phyloP scores from a whole-genome alignment of 306 rosid species.

The Hippophae rhamnoides region DNA sequence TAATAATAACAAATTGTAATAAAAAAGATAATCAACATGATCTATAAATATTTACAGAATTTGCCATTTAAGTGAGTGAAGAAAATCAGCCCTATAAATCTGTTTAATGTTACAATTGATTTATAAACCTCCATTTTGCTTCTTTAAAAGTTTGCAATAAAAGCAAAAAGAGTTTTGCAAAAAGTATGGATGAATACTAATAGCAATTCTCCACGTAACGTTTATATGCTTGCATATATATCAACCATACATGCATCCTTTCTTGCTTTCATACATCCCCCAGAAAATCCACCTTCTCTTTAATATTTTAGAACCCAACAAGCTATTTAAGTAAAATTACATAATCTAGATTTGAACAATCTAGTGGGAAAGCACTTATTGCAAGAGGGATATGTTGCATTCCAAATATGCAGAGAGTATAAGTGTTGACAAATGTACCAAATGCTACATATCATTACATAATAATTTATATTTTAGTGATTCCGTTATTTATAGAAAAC shows the following conservation, averaged over 20 bases:
- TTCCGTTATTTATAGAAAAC: too few species aligned
- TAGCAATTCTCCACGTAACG: conserved; percentile 13
- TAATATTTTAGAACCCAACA: conserved; percentile 12
- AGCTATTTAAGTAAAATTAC: neutral
- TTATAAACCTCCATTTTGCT: conserved; percentile 29
- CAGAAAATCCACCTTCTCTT: conserved; percentile 99
- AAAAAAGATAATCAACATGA: neutral
- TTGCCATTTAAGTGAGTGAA: neutral
- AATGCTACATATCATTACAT: conserved; percentile 26
- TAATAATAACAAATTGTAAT: neutral
- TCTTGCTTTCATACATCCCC: conserved; percentile 93
- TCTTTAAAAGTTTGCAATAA: conserved; percentile 28
- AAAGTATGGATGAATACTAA: conserved; percentile 26
- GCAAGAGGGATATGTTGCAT: conserved; percentile 66
- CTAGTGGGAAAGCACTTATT: conserved; percentile 34
- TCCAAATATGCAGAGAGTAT: conserved; percentile 67
- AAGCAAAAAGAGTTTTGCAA: conserved; percentile 18
- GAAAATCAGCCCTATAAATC: conserved; percentile 6
- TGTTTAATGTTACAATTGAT: conserved; percentile 16
- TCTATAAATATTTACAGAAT: conserved; percentile 12
- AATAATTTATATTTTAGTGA: conserved; percentile 14
- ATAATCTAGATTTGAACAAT: neutral
- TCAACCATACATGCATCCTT: conserved; percentile 77
- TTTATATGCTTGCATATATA: conserved; percentile 14
- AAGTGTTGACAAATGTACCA: conserved; percentile 42